A percentile compares a stretch with the other conserved stretches of the same genome.
Evolutionary conservation across 768 basidiomycete genomes (phyloP).

Genomic region (Suillus clintonianus): DNA sequence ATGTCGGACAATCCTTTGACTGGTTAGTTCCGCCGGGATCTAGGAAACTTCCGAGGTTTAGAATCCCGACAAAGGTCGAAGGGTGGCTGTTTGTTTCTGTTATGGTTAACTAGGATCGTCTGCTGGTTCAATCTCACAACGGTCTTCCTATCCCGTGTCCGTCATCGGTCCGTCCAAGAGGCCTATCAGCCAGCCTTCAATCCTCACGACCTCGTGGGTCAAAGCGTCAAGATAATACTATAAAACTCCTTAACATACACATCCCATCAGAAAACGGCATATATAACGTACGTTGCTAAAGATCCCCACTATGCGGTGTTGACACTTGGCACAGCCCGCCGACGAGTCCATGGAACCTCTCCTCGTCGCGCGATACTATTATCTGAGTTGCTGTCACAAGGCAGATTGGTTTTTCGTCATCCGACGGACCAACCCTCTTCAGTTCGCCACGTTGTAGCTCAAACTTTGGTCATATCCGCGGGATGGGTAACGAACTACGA

Average conservation of each 20-base stretch:
- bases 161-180: neutral
- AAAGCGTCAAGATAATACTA: too few species aligned
- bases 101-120: conserved; percentile 29
- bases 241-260: too few species aligned
- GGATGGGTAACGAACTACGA: neutral
- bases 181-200: too few species aligned
- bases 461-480: neutral
- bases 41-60: conserved; percentile 15
- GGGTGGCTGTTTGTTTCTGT: conserved; percentile 29
- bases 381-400: neutral
- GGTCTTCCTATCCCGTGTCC: conserved; percentile 23
- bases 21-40: conserved; percentile 7
- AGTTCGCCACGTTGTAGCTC: neutral
- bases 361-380: neutral
- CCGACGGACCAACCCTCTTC: neutral
- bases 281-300: neutral
- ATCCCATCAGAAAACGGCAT: too few species aligned
- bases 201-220: too few species aligned
- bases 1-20: conserved; percentile 26
- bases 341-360: too few species aligned
- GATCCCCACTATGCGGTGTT: neutral
- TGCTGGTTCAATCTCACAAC: conserved; percentile 30
- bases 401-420: neutral
- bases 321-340: neutral
- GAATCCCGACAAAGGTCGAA: conserved; percentile 10